Percentiles rank a stretch among this genome's conserved stretches.
phyloP scores from a whole-genome alignment of 73 alveolate genomes.

The Stentor roeselii region DNA sequence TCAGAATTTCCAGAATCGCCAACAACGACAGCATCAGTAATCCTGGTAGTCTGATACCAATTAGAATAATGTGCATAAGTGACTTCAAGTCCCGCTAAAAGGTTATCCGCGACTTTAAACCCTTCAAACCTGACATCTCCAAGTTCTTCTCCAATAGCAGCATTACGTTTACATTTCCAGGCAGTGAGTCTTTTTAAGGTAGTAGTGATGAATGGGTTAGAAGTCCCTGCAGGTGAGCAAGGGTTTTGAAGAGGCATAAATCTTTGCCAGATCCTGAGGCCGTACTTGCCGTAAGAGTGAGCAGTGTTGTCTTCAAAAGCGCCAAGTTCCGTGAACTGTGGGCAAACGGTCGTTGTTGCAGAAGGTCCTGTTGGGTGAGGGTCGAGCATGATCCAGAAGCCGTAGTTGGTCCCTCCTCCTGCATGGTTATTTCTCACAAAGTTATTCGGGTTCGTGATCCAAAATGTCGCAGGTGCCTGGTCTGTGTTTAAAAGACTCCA shows the following conservation, averaged over 20 bases:
- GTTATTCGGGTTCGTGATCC: slow-evolving; percentile 83
- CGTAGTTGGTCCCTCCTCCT: slow-evolving; percentile 81
- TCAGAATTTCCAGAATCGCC: slow-evolving; percentile 58
- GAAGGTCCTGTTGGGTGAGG: slow-evolving; percentile 74
- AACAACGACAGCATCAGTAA: slow-evolving; percentile 48
- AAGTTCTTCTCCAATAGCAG: slow-evolving; percentile 59
- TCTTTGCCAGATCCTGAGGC: slow-evolving; percentile 51
- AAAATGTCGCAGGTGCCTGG: slow-evolving; percentile 77
- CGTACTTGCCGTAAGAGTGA: slow-evolving; percentile 82
- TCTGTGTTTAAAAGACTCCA: slow-evolving; percentile 72
- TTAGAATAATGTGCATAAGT: slow-evolving; percentile 33
- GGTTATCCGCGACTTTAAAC: slow-evolving; percentile 52
- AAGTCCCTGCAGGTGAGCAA: slow-evolving; percentile 29
- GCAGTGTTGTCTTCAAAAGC: slow-evolving; percentile 74
- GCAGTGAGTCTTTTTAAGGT: slow-evolving; percentile 30
- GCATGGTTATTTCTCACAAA: slow-evolving; percentile 64
- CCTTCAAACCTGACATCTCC: slow-evolving; percentile 52
- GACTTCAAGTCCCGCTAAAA: slow-evolving; percentile 46
- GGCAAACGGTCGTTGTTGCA: slow-evolving; percentile 62
- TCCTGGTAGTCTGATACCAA: slow-evolving; percentile 23
- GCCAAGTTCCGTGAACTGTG: slow-evolving; percentile 57
- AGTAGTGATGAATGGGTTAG: slow-evolving; percentile 40
- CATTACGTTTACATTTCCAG: slow-evolving; percentile 58
- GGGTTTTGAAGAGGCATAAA: slow-evolving; percentile 23
- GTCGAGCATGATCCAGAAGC: slow-evolving; percentile 79